These are phyloP conservation scores for Candida koratica DNA, from an alignment of 805 yeast species.

Conservation along the genomic window DNA sequence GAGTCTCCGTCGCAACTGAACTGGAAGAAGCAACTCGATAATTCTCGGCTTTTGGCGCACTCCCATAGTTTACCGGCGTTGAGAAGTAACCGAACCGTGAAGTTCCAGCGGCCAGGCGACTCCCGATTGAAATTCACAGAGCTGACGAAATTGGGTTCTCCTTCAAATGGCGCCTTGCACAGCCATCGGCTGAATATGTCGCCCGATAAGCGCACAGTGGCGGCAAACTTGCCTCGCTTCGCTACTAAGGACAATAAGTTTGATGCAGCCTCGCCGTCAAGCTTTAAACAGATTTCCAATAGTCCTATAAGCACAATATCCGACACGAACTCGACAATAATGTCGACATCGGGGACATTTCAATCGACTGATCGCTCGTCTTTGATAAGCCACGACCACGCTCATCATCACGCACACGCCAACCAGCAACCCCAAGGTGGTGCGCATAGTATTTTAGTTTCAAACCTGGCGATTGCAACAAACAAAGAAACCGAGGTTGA, in stretches of 20 bases:
- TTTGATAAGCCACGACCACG: conserved; percentile 17
- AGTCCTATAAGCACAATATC: conserved; percentile 29
- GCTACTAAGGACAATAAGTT: conserved; percentile 11
- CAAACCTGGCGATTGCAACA: conserved; percentile 4
- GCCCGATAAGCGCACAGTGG: neutral
- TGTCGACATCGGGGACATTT: conserved; percentile 26
- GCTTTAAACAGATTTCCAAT: conserved; percentile 14
- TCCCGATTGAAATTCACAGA: conserved; percentile 11
- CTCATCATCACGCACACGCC: neutral
- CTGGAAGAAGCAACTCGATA: conserved; percentile 1
- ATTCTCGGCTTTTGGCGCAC: conserved; percentile 18
- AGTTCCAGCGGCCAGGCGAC: conserved; percentile 13
- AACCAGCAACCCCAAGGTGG: conserved; percentile 1
- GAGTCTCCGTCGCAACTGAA: conserved; percentile 3
- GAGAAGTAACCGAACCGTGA: conserved; percentile 10
- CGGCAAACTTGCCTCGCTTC: conserved; percentile 4
- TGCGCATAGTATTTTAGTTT: conserved; percentile 9
- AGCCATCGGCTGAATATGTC: neutral
- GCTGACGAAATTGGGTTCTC: conserved; percentile 12
- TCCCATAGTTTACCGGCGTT: conserved; percentile 27
- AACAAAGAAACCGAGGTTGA: conserved; percentile 7
- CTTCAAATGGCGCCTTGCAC: conserved; percentile 1
- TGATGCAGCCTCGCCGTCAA: conserved; percentile 13
- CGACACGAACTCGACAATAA: conserved; percentile 26
- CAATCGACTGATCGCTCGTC: conserved; percentile 30